Evolutionary conservation across 1,139 yeast species (phyloP), one percentile per base, ranked within the genome.

Genomic region (Kazachstania sp.): DNA sequence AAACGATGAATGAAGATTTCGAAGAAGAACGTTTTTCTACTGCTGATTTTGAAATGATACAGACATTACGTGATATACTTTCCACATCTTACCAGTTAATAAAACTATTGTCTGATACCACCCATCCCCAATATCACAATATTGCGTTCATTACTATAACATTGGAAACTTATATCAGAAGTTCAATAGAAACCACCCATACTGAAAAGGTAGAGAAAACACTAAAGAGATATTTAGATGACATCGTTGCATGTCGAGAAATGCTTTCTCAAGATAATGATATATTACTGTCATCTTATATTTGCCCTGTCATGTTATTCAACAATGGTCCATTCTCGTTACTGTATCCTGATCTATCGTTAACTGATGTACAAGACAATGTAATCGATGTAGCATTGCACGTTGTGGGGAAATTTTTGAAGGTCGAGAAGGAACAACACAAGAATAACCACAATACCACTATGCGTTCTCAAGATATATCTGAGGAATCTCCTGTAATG

Each of bases 11-110:
- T 28, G 47, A 50, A 30, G 38, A 31, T 23, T 31, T 51, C n/a
- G 37, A 20, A 16, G 51, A 46, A 37, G 54, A 50, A 40, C 44
- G 38, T 11, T 50, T 53, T 28, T 48, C 48, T 18, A 44, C 43
- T 4, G 28, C 41, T 7, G 56, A 53, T 39, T 50, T 50, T 32
- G 43, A 42, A 39, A 28, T 48, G 6, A 38, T 40, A 12, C n/a
- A 19, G 11, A 37, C 19, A 26, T 13, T 48, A 13, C 15, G 15
- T 13, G 32, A 35, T 28, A 31, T 45, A 7, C 31, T 49, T 11
- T 20, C 41, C 1, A 19, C 45, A 4, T 5, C 34, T 12, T 44
- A 36, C 31, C 18, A 40, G 6, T 29, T 48, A n/a, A 34, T 45
- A 9, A 20, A 35, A 8, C 12, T 34, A 16, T 15, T 37, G 9